Evolutionary conservation across 257 asterid genomes (phyloP).

Genomic region (Lycium ferocissimum): DNA sequence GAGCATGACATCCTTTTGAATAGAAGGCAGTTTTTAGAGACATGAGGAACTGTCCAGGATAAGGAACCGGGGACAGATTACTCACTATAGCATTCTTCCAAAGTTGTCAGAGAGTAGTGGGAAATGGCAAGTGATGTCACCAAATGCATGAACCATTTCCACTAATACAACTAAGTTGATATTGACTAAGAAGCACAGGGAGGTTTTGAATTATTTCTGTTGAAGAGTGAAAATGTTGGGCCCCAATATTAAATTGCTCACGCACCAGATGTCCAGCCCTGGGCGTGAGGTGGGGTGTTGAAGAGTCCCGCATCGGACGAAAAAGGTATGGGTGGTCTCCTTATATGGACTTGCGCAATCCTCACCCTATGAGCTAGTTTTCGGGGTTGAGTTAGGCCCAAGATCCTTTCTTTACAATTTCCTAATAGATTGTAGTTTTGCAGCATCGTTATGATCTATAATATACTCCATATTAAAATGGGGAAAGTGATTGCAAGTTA

Average conservation of each 20-base stretch:
- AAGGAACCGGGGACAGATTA: background rate
- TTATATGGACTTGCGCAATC: too few species aligned
- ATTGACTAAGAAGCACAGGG: background rate
- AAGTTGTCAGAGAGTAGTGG: background rate
- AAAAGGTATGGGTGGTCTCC: too few species aligned
- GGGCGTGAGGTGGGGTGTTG: too few species aligned
- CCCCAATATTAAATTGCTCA: too few species aligned
- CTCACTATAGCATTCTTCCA: slow-evolving; percentile 4
- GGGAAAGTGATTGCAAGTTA: background rate
- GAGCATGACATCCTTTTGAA: background rate
- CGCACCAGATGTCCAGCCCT: too few species aligned
- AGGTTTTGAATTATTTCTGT: background rate
- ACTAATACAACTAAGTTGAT: background rate
- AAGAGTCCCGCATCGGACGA: too few species aligned
- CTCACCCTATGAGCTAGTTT: too few species aligned
- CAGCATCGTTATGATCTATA: background rate
- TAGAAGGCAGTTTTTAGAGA: background rate
- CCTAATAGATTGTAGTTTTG: background rate
- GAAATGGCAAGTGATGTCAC: background rate
- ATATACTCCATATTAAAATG: background rate
- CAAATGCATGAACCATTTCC: background rate
- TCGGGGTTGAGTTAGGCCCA: too few species aligned
- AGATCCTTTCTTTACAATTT: background rate
- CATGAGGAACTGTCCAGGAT: background rate
- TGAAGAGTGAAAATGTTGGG: too few species aligned